Evolutionary conservation across 208 protist species (phyloP), one percentile per base, ranked within the genome.

Genomic region (Lotmaria passim): DNA sequence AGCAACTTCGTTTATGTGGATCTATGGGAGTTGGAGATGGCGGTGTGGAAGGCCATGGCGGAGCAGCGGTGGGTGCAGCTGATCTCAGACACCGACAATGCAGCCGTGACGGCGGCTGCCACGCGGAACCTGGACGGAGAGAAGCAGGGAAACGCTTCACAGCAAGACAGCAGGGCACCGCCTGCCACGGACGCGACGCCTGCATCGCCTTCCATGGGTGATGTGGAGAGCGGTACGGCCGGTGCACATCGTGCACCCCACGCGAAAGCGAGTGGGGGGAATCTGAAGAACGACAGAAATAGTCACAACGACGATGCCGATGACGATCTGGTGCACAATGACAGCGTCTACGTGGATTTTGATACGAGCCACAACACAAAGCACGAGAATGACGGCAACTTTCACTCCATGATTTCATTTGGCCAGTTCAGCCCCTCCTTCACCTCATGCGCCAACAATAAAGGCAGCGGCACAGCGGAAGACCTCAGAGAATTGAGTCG

Each of bases 31-130:
- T 39, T 69, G 26, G 64, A 69, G 28, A 52, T 34, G 14, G 64
- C 64, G 36, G 64, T 69, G 59, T 62, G 46, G 48, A 61, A 53
- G 60, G 60, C 58, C 39, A 52, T 64, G 48, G 56, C 50, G 48
- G 58, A 57, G 46, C 48, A 58, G 55, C 56, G 68, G 10, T 59
- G 56, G 68, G 10, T 19, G 2, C 56, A 65, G 58, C 38, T 63
- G 23, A 48, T 58, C 28, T 10, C 44, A 8, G 46, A 46, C 3
- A 33, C 21, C 15, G 51, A 53, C 52, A 23, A 4, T 28, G 44
- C 68, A 36, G 7, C 52, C 33, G 33, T n/a, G 12, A 21, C 52
- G 26, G 19, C 52, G 19, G 5, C 31, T 30, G 11, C 46, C 5
- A 19, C 28, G 14, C 47, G 21, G 23, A 21, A 3, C 14, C 12